Base-by-base conservation (phyloP, 1,284 basidiomycete genomes). In the Ustilago loliicola region DNA sequence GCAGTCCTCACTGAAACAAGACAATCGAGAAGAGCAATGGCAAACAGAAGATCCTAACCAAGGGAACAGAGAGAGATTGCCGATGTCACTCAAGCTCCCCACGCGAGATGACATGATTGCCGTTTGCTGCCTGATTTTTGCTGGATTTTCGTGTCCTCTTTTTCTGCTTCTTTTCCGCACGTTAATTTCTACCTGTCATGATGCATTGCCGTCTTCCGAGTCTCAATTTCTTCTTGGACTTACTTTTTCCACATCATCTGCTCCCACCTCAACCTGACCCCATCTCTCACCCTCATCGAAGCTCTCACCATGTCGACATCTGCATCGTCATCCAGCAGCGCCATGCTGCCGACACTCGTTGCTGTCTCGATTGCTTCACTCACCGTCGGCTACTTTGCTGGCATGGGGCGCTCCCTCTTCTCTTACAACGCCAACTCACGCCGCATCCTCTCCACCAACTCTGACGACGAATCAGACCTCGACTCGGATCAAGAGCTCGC, bases 301-400 rank as follows among this genome's bases (percentile, higher is more conserved):
- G 15, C 21, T 17, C 2, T 45, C 38, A 60, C 6, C 61, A 68
- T 70, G 66, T 74, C 64, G 51, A 69, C 66, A 53, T 17, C 62
- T 38, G 48, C 42, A 30, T 53, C 70, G 10, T 56, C 59, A 0
- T 38, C 61, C 3, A 48, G 61, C 19, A 19, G 47, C n/a, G 66
- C 65, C 11, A 64, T 76, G 62, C 56, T 77, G 17, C 66, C 74
- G 3, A 71, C 69, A 0, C n/a, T 75, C n/a, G 48, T 77, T 27
- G 80, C 80, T 11, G 66, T 80, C 19, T 70, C 67, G 21, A 72
- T 83, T 56, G 72, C 61, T n/a, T 80, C 76, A 4, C 67, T 80
- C 64, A 77, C 80, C 30, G 45, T 83, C 54, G 81, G 81, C 54
- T 83, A 83, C 67, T 82, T 76, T 60, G 51, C 67, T 27, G 81